phyloP scores from a whole-genome alignment of 345 rosid genomes.

The Linum tenue region DNA sequence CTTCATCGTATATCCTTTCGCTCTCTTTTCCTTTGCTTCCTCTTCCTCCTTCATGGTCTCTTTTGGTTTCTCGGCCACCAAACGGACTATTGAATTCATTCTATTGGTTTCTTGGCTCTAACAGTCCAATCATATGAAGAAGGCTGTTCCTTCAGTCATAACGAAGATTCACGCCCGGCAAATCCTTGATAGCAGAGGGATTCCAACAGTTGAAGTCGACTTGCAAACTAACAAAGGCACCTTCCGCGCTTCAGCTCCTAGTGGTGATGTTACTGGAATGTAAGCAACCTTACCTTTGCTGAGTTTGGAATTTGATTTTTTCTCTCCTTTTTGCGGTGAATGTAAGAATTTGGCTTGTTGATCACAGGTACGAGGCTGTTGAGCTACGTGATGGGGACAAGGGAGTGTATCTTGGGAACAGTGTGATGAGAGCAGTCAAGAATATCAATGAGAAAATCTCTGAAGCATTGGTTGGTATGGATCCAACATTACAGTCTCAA shows the following conservation, averaged over 20 bases:
- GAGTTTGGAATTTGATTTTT: no score
- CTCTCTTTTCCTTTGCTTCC: neutral
- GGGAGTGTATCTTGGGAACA: slow-evolving; percentile 76
- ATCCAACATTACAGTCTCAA: slow-evolving; percentile 79
- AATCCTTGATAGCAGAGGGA: slow-evolving; percentile 90
- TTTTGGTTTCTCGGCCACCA: neutral
- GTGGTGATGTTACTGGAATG: slow-evolving; percentile 82
- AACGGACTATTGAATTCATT: neutral
- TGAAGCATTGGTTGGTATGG: slow-evolving; percentile 88
- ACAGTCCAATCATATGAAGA: slow-evolving; percentile 94
- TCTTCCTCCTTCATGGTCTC: neutral
- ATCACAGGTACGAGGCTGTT: slow-evolving; percentile 77
- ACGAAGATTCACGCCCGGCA: slow-evolving; percentile 83
- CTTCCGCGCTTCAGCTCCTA: slow-evolving; percentile 79
- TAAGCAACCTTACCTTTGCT: slow-evolving; percentile 16
- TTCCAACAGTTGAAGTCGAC: slow-evolving; percentile 93
- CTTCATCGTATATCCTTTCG: slow-evolving; percentile 50
- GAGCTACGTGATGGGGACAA: slow-evolving; percentile 95
- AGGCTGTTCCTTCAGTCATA: slow-evolving; percentile 71
- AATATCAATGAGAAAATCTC: slow-evolving; percentile 81
- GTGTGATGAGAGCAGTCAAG: slow-evolving; percentile 87
- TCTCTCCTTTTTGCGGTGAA: no score
- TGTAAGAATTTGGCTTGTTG: neutral
- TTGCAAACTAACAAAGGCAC: slow-evolving; percentile 77
- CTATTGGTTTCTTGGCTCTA: neutral